Evolutionary conservation across 371 early-diverging fungal genomes (phyloP).

Genomic region (Mucor lusitanicus): DNA sequence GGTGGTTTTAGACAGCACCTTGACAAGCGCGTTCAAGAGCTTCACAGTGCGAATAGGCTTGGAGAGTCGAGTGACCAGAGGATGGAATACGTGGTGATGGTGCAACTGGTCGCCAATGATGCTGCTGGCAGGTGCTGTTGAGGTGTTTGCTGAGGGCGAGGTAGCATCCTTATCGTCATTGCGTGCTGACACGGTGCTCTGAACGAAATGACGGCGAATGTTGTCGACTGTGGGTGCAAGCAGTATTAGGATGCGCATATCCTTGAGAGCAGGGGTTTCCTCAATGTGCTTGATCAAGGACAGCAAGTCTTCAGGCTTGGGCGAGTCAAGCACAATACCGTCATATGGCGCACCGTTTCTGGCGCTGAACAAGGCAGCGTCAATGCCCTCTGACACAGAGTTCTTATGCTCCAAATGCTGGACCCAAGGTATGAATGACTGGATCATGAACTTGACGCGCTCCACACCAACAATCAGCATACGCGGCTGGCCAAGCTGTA

Average conservation of each 20-base stretch:
- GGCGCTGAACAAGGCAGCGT: neutral
- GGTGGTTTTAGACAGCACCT: neutral
- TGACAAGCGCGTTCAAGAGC: slow-evolving; percentile 35
- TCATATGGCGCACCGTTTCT: slow-evolving; percentile 19
- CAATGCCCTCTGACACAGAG: slow-evolving; percentile 17
- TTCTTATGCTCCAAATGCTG: slow-evolving; percentile 13
- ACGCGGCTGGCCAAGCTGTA: slow-evolving; percentile 35
- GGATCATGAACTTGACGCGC: slow-evolving; percentile 31
- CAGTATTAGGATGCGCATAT: slow-evolving; percentile 29
- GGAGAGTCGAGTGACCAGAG: slow-evolving; percentile 47
- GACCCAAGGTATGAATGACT: slow-evolving; percentile 26
- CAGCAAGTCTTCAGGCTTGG: slow-evolving; percentile 21
- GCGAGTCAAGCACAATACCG: slow-evolving; percentile 36
- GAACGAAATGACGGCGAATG: slow-evolving; percentile 25
- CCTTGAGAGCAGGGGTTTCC: slow-evolving; percentile 9
- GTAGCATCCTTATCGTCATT: neutral
- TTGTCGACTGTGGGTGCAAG: slow-evolving; percentile 40
- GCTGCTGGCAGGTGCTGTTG: neutral
- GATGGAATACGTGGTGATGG: slow-evolving; percentile 26
- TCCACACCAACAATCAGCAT: slow-evolving; percentile 32
- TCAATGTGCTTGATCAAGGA: slow-evolving; percentile 21
- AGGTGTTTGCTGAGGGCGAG: neutral
- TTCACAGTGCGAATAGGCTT: slow-evolving; percentile 56
- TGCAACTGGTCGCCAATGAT: neutral
- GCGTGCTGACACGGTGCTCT: neutral